Base-by-base conservation (phyloP, 768 basidiomycete genomes). In the Daedaleopsis nitida region DNA sequence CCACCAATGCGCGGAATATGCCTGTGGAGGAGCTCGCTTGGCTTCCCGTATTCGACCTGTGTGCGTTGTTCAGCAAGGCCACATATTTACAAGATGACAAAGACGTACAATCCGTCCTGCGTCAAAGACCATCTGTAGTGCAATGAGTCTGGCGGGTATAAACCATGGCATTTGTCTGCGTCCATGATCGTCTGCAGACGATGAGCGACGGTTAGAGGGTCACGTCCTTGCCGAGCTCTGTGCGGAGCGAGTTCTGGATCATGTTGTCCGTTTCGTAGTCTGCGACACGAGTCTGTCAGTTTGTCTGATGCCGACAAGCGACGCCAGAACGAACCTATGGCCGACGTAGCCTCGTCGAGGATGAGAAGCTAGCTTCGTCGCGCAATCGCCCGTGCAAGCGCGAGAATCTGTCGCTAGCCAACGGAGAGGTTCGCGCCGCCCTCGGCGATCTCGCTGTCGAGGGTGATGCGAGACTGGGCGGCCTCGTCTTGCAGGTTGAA, bases 331-430 rank as follows among this genome's bases (percentile, higher is more conserved):
- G 14, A 9, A 66, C 65, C 80, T n/a, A 71, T 68, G 6, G 64
- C 66, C n/a, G 70, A 68, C 0, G 72, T 73, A 5, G 69, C 69
- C 60, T 82, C 81, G 57, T 83, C 81, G 6, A 82, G 70, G 19
- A 83, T 74, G 42, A 81, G 68, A 27, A 82, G 60, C 62, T 82
- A 81, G 66, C 77, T 80, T 14, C 68, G 62, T 17, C 81, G 65
- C 5, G 80, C 77, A 39, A 82, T 73, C 2, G 80, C 80, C 42
- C 80, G 67, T 0, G 80, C 80, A 0, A 81, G 72, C 4, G 78
- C 78, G 14, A 81, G 70, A 23, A 81, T 71, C 63, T 87, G 86
- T 11, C 84, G 74, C 67, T 87, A 81, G 8, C 85, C 85, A 19
- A 86, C 77, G 9, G 80, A 81, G 12, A 83, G 69, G 57, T 82